Conservation (phyloP, 345 rosid genomes). For the Linum trigynum region DNA sequence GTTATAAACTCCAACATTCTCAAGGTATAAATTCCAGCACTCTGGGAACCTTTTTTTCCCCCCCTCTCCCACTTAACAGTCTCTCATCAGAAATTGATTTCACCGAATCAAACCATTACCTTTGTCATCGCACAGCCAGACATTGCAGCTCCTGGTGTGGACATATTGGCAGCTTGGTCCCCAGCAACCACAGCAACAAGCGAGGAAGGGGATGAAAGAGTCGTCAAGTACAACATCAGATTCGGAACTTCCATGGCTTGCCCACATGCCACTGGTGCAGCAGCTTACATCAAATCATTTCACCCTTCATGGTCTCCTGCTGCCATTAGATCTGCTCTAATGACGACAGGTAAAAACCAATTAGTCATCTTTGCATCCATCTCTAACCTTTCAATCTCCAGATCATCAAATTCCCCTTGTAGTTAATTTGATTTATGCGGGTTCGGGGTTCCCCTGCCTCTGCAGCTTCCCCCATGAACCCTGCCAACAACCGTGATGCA, state of each 20-base stretch:
- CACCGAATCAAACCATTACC: too few relatives aligned
- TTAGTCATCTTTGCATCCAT: background rate
- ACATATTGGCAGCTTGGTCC: constrained; percentile 30
- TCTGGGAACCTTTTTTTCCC: background rate
- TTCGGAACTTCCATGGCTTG: constrained; percentile 30
- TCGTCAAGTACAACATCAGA: constrained; percentile 18
- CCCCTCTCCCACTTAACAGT: background rate
- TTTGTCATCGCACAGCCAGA: constrained; percentile 19
- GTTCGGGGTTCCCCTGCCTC: background rate
- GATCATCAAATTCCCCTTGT: too few relatives aligned
- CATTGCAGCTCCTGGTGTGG: constrained; percentile 23
- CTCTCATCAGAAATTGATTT: too few relatives aligned
- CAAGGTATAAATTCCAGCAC: constrained; percentile 6
- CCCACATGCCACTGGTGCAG: constrained; percentile 25
- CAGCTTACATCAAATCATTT: constrained; percentile 28
- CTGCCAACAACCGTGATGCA: background rate
- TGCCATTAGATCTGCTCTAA: constrained; percentile 15
- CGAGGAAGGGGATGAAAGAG: background rate
- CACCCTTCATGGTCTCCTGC: constrained; percentile 25
- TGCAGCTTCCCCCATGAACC: background rate
- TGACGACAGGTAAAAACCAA: constrained; percentile 20
- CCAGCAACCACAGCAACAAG: constrained; percentile 15
- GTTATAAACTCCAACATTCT: constrained; percentile 17
- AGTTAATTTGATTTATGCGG: too few relatives aligned
- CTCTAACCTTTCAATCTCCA: too few relatives aligned